Percentiles rank a stretch among this genome's conserved stretches.
Evolutionary conservation across 1,284 basidiomycete genomes (phyloP).

Genomic region (Irpex sp.): DNA sequence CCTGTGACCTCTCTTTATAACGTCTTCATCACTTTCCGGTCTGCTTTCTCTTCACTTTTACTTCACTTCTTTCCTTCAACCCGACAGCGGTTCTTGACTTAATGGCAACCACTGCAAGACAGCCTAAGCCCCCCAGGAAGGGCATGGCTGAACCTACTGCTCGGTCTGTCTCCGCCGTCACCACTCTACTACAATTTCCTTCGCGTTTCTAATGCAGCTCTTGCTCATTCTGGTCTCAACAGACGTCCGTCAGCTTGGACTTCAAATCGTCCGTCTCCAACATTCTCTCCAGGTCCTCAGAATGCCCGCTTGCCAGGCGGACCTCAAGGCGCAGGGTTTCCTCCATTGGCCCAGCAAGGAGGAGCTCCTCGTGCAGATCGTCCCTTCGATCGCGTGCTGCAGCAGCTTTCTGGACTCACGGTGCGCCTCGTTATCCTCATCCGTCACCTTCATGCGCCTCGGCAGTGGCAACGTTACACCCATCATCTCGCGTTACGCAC

Average conservation of each 20-base stretch:
- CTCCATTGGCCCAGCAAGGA: constrained; percentile 48
- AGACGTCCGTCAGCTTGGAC: constrained; percentile 63
- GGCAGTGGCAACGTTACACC: neutral
- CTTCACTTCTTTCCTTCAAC: constrained; percentile 17
- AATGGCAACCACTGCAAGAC: constrained; percentile 63
- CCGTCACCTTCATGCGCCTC: neutral
- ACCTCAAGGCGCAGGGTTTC: constrained; percentile 40
- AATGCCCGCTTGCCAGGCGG: constrained; percentile 47
- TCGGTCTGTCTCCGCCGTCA: constrained; percentile 42
- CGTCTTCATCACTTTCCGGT: constrained; percentile 9
- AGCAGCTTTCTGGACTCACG: constrained; percentile 59
- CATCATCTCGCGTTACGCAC: neutral
- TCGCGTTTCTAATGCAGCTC: constrained; percentile 11
- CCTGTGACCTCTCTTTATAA: constrained; percentile 6
- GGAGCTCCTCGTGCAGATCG: constrained; percentile 38
- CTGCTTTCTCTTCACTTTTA: constrained; percentile 25
- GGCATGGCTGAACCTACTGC: constrained; percentile 48
- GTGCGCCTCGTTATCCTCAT: constrained; percentile 37
- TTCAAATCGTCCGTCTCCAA: constrained; percentile 60
- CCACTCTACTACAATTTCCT: constrained; percentile 13
- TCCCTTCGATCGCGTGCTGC: constrained; percentile 53
- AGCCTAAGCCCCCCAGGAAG: constrained; percentile 56
- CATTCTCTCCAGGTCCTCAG: constrained; percentile 54
- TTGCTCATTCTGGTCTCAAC: constrained; percentile 12
- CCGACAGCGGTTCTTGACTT: constrained; percentile 19